Base-by-base conservation (phyloP, 306 rosid species). In the Dryas alaskensis region DNA sequence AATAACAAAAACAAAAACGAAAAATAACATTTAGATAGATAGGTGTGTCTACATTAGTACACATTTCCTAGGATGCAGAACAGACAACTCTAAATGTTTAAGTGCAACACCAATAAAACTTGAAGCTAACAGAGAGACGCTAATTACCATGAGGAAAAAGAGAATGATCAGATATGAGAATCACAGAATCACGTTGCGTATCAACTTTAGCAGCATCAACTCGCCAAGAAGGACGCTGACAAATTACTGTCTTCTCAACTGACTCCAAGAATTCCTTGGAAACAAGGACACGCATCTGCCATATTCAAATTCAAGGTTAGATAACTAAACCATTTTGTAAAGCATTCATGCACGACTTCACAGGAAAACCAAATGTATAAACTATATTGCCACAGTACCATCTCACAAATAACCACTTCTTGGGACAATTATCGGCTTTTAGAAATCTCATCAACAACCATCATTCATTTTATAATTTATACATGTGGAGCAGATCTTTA, bases 81-180 rank as follows among this genome's bases (percentile, higher is more conserved):
- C 60, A 60, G 12, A 22, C 11, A 42, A 22, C 19, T 73, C 6
- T 2, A 52, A 27, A 14, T 52, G 31, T 62, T 17, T 39, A 17
- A 3, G 72, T 19, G 44, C 47, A 47, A 40, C 53, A 43, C 42
- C 37, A 61, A 73, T n/a, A 4, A 43, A 66, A 72, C 63, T 72
- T 58, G 67, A 25, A 46, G 31, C 27, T 53, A 27, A 16, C 60
- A 69, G 5, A 61, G 62, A 44, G 73, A 45, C 62, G 8, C 42
- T 83, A 9, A 75, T 60, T 92, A 92, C 97, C 92, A 50, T 44
- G 46, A 50, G 81, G 79, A 68, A 91, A 89, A 76, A 91, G 83
- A 70, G 98, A 91, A 85, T 89, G 96, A 80, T 93, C 98, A 37
- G 97, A 86, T 68, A 93, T 65, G 65, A 93, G 83, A 44, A 93